Evolutionary conservation across 257 asterid genomes (phyloP), one percentile per base, ranked within the genome.

Genomic region (Prunella vulgaris): DNA sequence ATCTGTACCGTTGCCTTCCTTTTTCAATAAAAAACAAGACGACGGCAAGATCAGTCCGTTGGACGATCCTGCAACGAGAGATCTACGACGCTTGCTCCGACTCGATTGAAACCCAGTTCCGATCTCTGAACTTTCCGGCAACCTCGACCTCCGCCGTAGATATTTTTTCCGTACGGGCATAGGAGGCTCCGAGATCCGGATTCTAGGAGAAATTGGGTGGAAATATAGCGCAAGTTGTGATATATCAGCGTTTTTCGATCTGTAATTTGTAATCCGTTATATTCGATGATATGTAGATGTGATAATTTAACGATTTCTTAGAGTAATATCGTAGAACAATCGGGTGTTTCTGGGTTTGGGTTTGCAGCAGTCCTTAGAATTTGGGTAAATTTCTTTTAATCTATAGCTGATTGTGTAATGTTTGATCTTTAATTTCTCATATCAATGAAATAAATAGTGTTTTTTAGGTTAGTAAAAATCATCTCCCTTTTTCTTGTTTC

Each of bases 1-100:
- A 15, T 72, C 94, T 2, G 73, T 89, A 20, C 96, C 96, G 17
- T 60, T 87, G 14, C 96, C 96, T 56, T 82, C 88, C 3, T 89
- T 89, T 60, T 87, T 83, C 76, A 79, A 66, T 79, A 78, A 53
- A 52, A 77, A 58, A 48, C 73, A 33, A 71, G 78, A 62, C 22
- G 67, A 72, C 33, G 77, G 64, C 40, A 66, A 64, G 63, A 44
- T 6, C 40, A 64, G 69, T 44, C 67, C 76, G 4, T 65, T 57
- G 37, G 90, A 86, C 1, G 84, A 88, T 66, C 81, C 82, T 0
- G 98, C 97, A 0, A 73, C 90, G 22, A 74, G 76, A 49, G 85
- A 82, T 51, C 40, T 84, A 69, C 78, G 90, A 70, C 88, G 88
- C 18, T 64, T 85, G 73, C 87, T 85, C 51, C 88, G 88, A 10